Evolutionary conservation across 257 asterid species (phyloP).

Genomic region (Agastache rugosa): DNA sequence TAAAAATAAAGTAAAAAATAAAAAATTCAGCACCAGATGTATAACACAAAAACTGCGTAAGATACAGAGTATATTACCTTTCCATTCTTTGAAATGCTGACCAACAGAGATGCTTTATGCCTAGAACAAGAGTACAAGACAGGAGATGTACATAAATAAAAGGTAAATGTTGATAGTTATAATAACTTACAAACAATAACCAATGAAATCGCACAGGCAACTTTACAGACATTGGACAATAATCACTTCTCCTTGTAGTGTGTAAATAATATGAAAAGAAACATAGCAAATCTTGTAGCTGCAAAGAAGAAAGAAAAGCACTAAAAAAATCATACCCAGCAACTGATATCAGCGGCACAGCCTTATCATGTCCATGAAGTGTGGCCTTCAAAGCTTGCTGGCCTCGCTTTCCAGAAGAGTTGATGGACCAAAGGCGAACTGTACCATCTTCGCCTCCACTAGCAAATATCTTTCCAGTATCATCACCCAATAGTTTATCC

Average conservation of each 20-base stretch:
- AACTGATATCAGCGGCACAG: conserved; percentile 69
- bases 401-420: conserved; percentile 73
- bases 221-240: background rate
- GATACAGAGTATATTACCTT: conserved; percentile 56
- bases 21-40: background rate
- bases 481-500: conserved; percentile 71
- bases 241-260: background rate
- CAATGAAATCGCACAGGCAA: background rate
- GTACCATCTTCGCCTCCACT: conserved; percentile 91
- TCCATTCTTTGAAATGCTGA: conserved; percentile 76
- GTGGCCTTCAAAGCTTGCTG: conserved; percentile 72
- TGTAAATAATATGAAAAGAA: background rate
- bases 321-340: conserved; percentile 57
- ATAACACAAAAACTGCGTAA: background rate
- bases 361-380: conserved; percentile 80
- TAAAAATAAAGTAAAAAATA: background rate
- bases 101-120: conserved; percentile 73
- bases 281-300: background rate
- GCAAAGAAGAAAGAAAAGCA: background rate
- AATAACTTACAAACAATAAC: background rate
- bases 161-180: background rate
- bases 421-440: conserved; percentile 83
- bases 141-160: conserved; percentile 15
- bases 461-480: conserved; percentile 59
- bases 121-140: conserved; percentile 43